Evolutionary conservation across 257 asterid genomes (phyloP).

Genomic region (Catharanthus roseus): DNA sequence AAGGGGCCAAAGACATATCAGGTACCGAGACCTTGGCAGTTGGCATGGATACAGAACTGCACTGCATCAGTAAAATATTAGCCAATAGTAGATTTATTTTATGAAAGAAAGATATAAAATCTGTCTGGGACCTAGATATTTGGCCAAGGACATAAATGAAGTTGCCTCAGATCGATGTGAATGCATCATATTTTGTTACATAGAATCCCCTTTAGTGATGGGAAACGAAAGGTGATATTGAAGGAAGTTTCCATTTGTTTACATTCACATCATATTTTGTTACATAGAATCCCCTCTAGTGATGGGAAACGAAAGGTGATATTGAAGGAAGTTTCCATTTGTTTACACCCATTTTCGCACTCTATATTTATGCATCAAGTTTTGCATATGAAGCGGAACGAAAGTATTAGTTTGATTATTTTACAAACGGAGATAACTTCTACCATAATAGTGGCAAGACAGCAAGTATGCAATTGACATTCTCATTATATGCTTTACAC

Average conservation of each 20-base stretch:
- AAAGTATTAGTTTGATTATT: neutral
- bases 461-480: neutral
- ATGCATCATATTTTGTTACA: neutral
- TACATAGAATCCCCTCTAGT: neutral
- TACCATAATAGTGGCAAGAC: neutral
- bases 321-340: neutral
- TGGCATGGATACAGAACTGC: neutral
- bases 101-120: neutral
- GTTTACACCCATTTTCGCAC: neutral
- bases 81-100: neutral
- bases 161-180: neutral
- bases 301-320: neutral
- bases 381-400: neutral
- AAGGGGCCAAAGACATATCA: constrained; percentile 90
- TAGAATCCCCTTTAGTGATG: neutral
- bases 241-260: neutral
- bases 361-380: neutral
- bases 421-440: neutral
- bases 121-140: neutral
- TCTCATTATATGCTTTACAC: neutral
- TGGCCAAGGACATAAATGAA: neutral
- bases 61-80: neutral
- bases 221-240: neutral
- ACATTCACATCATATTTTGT: too few species aligned
- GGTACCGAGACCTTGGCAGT: constrained; percentile 38